Conservation (phyloP, 768 basidiomycete genomes). For the Mycena amicta region DNA sequence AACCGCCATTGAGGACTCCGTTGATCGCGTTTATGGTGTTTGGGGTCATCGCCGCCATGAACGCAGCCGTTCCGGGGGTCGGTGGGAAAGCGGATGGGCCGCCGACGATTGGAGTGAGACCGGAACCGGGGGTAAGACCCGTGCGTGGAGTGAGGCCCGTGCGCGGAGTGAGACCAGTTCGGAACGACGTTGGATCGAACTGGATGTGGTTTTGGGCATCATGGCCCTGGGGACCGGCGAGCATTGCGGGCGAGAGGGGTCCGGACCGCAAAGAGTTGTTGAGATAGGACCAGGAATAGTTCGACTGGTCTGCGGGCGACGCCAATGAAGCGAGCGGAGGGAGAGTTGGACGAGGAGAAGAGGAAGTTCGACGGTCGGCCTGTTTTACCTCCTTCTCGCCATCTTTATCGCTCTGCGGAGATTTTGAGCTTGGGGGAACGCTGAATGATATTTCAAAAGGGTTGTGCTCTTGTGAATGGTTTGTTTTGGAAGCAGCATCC, state of each 20-base stretch:
- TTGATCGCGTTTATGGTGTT: conserved; percentile 80
- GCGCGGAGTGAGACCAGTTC: conserved; percentile 85
- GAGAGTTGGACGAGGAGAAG: conserved; percentile 69
- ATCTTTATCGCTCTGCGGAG: not conserved
- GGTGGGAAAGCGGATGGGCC: conserved; percentile 80
- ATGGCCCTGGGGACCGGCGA: conserved; percentile 75
- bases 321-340: conserved; percentile 82
- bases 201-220: conserved; percentile 40
- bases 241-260: conserved; percentile 95
- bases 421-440: conserved; percentile 1
- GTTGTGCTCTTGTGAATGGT: no score
- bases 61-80: conserved; percentile 87
- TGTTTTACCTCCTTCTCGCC: conserved; percentile 3
- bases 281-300: conserved; percentile 67
- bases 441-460: not conserved
- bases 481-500: no score
- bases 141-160: conserved; percentile 88
- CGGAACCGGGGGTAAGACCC: conserved; percentile 74
- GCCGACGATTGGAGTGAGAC: conserved; percentile 79
- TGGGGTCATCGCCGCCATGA: conserved; percentile 80
- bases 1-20: conserved; percentile 67
- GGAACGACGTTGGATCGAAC: conserved; percentile 75
- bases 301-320: conserved; percentile 63
- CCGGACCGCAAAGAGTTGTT: conserved; percentile 86
- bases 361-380: conserved; percentile 41